These are phyloP conservation scores for Ophiosphaerella korrae DNA, from an alignment of 2,329 filamentous ascomycete species.

Conservation along the genomic window DNA sequence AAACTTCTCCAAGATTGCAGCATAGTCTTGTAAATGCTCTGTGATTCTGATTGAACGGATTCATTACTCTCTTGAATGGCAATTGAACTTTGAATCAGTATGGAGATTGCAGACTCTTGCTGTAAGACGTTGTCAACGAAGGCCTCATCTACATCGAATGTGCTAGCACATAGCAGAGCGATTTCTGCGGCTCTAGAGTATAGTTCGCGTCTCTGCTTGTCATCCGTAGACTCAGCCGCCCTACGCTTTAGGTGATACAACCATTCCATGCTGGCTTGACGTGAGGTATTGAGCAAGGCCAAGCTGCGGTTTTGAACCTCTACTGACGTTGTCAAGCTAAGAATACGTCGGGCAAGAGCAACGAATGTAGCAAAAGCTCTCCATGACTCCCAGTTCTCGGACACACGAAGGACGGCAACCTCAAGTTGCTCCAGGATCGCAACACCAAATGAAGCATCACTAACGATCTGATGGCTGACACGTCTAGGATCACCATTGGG, in stretches of 20 bases:
- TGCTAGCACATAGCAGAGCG: constrained; percentile 50
- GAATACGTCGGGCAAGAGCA: constrained; percentile 49
- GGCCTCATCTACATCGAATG: constrained; percentile 52
- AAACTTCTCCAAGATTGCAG: constrained; percentile 22
- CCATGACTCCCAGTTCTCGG: constrained; percentile 47
- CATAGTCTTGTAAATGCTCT: constrained; percentile 4
- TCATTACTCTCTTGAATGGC: constrained; percentile 21
- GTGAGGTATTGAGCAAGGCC: constrained; percentile 36
- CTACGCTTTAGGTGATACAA: constrained; percentile 39
- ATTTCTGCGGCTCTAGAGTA: constrained; percentile 46
- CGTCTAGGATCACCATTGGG: constrained; percentile 25
- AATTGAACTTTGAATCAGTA: constrained; percentile 28
- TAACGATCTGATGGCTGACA: constrained; percentile 45
- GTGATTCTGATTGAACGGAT: background rate
- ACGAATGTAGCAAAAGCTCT: constrained; percentile 49
- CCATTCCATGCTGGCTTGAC: constrained; percentile 51
- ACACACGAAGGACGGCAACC: constrained; percentile 7
- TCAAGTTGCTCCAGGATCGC: constrained; percentile 23
- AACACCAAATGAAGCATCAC: constrained; percentile 40
- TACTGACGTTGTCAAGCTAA: constrained; percentile 46
- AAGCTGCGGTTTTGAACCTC: constrained; percentile 34
- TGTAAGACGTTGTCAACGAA: background rate
- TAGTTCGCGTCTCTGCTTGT: constrained; percentile 39
- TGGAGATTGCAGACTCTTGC: constrained; percentile 13
- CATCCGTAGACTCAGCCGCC: constrained; percentile 21